phyloP scores from a whole-genome alignment of 345 rosid species.

The Erucastrum elatum region DNA sequence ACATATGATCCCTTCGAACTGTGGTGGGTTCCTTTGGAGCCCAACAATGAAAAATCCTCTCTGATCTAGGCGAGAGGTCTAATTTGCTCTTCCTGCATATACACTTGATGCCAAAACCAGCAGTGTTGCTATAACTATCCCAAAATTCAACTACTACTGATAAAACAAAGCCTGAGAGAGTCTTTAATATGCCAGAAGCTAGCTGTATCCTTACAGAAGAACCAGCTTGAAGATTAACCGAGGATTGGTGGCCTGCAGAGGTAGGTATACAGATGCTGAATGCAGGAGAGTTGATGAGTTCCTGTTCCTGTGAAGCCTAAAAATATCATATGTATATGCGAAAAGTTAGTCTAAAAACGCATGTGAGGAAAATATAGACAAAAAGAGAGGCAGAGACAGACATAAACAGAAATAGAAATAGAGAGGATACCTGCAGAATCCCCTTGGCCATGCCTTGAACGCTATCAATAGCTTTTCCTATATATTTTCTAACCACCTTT shows the following conservation, averaged over 20 bases:
- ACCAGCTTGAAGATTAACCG: background rate
- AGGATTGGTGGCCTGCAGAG: slow-evolving; percentile 2
- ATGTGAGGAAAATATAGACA: background rate
- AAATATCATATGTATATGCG: background rate
- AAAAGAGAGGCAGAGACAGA: background rate
- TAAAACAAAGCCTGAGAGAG: slow-evolving; percentile 30
- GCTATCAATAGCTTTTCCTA: background rate
- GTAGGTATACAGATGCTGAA: slow-evolving; percentile 26
- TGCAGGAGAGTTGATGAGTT: background rate
- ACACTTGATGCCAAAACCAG: slow-evolving; percentile 26
- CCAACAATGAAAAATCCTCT: background rate
- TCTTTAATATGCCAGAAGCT: background rate
- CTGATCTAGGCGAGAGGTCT: background rate
- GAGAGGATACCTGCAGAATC: background rate
- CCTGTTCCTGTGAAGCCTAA: background rate
- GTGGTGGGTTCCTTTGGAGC: background rate
- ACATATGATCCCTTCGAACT: slow-evolving; percentile 1
- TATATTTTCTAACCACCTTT: background rate
- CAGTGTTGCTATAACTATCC: background rate
- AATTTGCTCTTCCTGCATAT: background rate
- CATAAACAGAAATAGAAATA: background rate
- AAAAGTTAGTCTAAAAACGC: background rate
- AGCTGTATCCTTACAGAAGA: slow-evolving; percentile 10
- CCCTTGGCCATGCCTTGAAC: background rate
- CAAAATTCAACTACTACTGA: slow-evolving; percentile 25